These are phyloP conservation scores for Dendrobium catenatum DNA, from an alignment of 106 monocot species.

Conservation along the genomic window DNA sequence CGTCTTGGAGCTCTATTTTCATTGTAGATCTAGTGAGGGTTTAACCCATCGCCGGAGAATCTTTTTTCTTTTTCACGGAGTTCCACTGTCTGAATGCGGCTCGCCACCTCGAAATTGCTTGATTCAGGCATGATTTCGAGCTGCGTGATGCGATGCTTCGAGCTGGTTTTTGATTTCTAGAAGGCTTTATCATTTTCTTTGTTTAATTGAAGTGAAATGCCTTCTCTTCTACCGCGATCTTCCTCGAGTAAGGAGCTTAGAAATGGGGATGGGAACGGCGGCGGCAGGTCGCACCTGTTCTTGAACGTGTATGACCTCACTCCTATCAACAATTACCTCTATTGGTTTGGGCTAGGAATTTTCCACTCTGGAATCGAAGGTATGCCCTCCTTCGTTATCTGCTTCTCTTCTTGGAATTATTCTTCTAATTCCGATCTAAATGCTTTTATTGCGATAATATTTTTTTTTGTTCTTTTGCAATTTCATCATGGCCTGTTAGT, in stretches of 20 bases:
- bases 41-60: background rate
- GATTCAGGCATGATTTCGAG: background rate
- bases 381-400: conserved; percentile 1
- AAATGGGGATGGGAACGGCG: background rate
- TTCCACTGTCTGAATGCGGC: background rate
- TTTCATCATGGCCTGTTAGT: background rate
- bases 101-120: background rate
- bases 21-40: background rate
- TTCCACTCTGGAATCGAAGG: conserved; percentile 88
- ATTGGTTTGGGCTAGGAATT: conserved; percentile 65
- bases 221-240: conserved; percentile 10
- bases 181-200: background rate
- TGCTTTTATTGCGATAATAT: background rate
- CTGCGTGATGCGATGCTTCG: background rate
- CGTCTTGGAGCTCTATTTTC: background rate
- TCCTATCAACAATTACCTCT: conserved; percentile 57
- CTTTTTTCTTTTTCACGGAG: background rate
- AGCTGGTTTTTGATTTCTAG: background rate
- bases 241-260: background rate
- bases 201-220: conserved; percentile 9
- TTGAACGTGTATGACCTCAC: conserved; percentile 81
- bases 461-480: background rate
- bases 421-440: background rate
- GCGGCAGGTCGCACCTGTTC: conserved; percentile 14
- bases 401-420: background rate